A percentile compares a stretch with the other conserved stretches of the same genome.
phyloP scores from a whole-genome alignment of 108 stramenopile genomes.

The Pseudonitzschia multiseries region DNA sequence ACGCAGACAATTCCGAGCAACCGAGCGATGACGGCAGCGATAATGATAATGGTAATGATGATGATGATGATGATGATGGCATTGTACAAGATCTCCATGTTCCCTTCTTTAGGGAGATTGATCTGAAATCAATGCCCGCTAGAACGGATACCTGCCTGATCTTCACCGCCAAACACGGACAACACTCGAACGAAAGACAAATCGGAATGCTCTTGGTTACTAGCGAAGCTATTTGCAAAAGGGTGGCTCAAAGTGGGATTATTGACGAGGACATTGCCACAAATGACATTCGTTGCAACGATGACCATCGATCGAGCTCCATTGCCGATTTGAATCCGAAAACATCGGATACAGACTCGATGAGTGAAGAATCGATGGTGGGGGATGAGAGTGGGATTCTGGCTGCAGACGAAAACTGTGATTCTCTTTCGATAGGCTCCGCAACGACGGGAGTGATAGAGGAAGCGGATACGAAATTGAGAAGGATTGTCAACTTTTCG shows the following conservation, averaged over 20 bases:
- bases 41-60: neutral
- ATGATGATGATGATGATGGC: neutral
- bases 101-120: neutral
- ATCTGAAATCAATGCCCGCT: neutral
- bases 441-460: too few relatives aligned
- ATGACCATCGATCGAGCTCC: too few relatives aligned
- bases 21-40: neutral
- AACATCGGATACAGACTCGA: too few relatives aligned
- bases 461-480: too few relatives aligned
- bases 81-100: constrained; percentile 6
- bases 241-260: neutral
- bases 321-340: too few relatives aligned
- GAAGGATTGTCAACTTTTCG: too few relatives aligned
- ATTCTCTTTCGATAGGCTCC: too few relatives aligned
- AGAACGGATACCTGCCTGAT: neutral
- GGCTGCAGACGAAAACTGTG: too few relatives aligned
- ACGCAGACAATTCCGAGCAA: neutral
- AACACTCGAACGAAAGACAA: neutral
- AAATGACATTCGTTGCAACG: neutral
- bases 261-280: neutral
- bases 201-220: constrained; percentile 8
- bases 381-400: too few relatives aligned
- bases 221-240: constrained; percentile 3
- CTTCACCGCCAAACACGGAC: neutral
- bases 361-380: too few relatives aligned